Evolutionary conservation across 1,284 basidiomycete genomes (phyloP), one percentile per base, ranked within the genome.

Genomic region (Porogramme epimiltina): DNA sequence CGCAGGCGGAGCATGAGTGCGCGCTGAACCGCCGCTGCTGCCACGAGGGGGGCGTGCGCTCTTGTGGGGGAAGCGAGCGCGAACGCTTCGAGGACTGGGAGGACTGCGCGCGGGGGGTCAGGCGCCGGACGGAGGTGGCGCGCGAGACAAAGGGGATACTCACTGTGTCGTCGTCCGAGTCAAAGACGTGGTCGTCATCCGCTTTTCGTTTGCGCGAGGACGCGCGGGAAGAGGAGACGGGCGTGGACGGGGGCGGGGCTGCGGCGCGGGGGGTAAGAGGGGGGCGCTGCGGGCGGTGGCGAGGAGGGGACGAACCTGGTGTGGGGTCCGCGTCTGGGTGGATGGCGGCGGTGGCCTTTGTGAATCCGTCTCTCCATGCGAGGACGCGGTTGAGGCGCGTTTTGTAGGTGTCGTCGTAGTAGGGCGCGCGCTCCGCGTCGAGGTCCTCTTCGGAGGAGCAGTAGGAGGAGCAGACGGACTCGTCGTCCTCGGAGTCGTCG

Each of bases 1-100:
- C 87, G 65, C 87, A 89, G 4, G 87, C 87, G 20, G 87, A 79
- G 73, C 87, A 89, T 3, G 70, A 69, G 62, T 73, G 72, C 28
- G 66, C 65, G 60, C 67, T 65, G 33, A 66, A 57, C 28, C 58
- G 61, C 42, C 62, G 55, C 36, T 60, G 60, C 45, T 61, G 46
- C 62, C 58, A 62, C 4, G 58, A 16, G 39, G 44, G 49, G 42
- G 44, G 45, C 28, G 38, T 46, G 51, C 43, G 54, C 43, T 60
- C 61, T 25, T 42, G 40, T 4, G 48, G 52, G 24, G 51, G 51
- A 1, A 49, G 37, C n/a, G 64, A 61, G 47, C 64, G 64, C 40
- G 63, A 64, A 34, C 65, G 66, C 52, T 66, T 84, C 39, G 80
- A 80, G 10, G 74, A 68, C 51, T 77, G 80, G 18, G 80, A 80